These are phyloP conservation scores for Ganoderma boninense DNA, from an alignment of 1,284 basidiomycete species.

Conservation along the genomic window DNA sequence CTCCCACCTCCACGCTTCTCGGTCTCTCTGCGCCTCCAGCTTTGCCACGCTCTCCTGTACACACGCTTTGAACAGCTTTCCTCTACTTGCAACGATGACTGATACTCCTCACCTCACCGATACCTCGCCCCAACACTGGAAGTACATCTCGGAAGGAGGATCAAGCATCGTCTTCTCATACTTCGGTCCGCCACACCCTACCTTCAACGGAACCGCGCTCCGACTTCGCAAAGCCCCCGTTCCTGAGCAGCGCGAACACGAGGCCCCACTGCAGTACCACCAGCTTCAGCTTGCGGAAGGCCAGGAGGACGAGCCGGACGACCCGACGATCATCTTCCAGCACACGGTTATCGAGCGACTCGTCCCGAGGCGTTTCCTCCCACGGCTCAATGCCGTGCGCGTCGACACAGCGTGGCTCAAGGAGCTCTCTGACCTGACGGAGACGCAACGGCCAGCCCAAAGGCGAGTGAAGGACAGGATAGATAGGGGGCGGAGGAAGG, in stretches of 20 bases:
- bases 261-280: constrained; percentile 17
- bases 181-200: constrained; percentile 54
- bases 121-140: constrained; percentile 72
- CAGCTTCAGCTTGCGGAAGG: constrained; percentile 5
- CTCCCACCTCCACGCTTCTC: neutral
- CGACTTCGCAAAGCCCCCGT: constrained; percentile 69
- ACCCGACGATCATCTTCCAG: constrained; percentile 72
- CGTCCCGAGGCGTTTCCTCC: constrained; percentile 65
- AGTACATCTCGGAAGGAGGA: constrained; percentile 90
- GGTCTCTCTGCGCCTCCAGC: neutral
- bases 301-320: constrained; percentile 56
- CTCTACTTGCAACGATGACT: neutral
- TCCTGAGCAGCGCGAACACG: constrained; percentile 12
- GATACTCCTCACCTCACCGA: constrained; percentile 37
- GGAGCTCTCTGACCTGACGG: constrained; percentile 54
- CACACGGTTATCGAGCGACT: constrained; percentile 64
- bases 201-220: constrained; percentile 72
- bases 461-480: constrained; percentile 65
- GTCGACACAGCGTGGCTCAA: constrained; percentile 72
- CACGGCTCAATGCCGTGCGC: constrained; percentile 59
- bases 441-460: constrained; percentile 60
- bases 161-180: constrained; percentile 90
- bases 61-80: neutral
- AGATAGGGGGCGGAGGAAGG: constrained; percentile 62
- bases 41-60: neutral